phyloP scores from a whole-genome alignment of 2,329 filamentous ascomycete genomes.

The Aspergillus caelatus region DNA sequence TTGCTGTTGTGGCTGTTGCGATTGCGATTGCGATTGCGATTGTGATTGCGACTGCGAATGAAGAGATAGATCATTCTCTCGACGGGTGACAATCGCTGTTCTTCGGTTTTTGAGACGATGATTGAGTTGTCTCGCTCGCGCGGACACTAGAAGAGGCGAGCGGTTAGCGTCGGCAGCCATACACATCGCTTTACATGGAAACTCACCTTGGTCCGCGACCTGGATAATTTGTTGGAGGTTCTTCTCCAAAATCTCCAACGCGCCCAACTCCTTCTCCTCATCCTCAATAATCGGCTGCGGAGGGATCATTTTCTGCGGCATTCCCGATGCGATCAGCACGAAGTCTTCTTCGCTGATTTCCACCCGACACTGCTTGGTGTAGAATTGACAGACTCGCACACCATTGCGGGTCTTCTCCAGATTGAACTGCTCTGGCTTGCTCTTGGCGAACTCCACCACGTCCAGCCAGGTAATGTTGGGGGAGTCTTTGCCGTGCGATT shows the following conservation, averaged over 20 bases:
- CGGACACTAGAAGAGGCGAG: conserved; percentile 55
- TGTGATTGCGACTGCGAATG: conserved; percentile 20
- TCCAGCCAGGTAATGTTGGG: conserved; percentile 78
- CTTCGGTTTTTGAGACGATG: conserved; percentile 76
- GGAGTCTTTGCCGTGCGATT: conserved; percentile 62
- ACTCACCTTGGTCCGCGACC: conserved; percentile 71
- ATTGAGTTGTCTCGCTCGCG: conserved; percentile 75
- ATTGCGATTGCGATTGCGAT: conserved; percentile 21
- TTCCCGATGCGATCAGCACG: conserved; percentile 78
- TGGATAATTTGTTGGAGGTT: conserved; percentile 77
- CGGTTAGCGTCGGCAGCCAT: not conserved
- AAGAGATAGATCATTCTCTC: conserved; percentile 49
- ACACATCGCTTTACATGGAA: not conserved
- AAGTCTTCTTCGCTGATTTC: conserved; percentile 90
- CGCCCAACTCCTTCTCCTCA: conserved; percentile 81
- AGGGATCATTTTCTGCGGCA: conserved; percentile 79
- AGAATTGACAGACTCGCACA: conserved; percentile 75
- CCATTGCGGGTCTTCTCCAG: conserved; percentile 71
- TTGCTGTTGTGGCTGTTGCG: conserved; percentile 32
- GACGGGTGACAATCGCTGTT: conserved; percentile 69
- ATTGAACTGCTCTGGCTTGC: conserved; percentile 76
- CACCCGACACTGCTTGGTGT: conserved; percentile 76
- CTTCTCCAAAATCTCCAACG: conserved; percentile 80
- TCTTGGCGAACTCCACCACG: conserved; percentile 80
- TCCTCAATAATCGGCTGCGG: conserved; percentile 82